Percentiles rank a stretch among this genome's conserved stretches.
Conservation (phyloP, 169 alveolate species). For the Cryptosporidium meleagridis region DNA sequence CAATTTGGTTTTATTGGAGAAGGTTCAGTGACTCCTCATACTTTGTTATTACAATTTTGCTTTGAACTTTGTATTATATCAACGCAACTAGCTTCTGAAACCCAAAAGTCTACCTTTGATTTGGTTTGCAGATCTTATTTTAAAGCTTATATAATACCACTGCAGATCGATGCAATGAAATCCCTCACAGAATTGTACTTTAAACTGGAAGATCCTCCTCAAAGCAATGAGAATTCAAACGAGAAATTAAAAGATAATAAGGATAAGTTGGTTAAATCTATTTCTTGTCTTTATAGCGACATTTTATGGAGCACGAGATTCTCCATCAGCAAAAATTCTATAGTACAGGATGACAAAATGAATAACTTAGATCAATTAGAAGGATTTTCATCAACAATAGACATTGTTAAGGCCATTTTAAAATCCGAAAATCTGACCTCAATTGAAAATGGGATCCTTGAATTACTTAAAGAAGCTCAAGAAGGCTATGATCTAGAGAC, state of each 20-base stretch:
- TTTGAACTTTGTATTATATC: neutral
- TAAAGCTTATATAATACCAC: neutral
- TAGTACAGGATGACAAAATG: neutral
- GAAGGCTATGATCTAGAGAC: neutral
- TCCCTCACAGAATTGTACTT: neutral
- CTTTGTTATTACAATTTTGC: neutral
- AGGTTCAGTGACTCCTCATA: constrained; percentile 24
- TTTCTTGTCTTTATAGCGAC: constrained; percentile 15
- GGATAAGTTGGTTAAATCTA: neutral
- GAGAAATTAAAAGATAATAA: neutral
- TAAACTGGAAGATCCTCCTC: neutral
- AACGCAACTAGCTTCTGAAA: neutral
- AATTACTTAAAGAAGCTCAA: neutral
- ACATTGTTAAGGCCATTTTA: neutral
- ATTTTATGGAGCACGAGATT: neutral
- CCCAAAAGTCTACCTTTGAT: neutral
- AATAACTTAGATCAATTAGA: neutral
- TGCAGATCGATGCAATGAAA: neutral
- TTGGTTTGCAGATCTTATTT: constrained; percentile 24
- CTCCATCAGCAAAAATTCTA: neutral
- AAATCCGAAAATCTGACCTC: neutral
- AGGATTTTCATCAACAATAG: neutral
- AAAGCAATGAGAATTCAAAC: neutral
- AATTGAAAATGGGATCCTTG: neutral
- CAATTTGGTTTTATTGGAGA: neutral